phyloP scores from a whole-genome alignment of 1,284 basidiomycete species.

The Lentinus polychrous region DNA sequence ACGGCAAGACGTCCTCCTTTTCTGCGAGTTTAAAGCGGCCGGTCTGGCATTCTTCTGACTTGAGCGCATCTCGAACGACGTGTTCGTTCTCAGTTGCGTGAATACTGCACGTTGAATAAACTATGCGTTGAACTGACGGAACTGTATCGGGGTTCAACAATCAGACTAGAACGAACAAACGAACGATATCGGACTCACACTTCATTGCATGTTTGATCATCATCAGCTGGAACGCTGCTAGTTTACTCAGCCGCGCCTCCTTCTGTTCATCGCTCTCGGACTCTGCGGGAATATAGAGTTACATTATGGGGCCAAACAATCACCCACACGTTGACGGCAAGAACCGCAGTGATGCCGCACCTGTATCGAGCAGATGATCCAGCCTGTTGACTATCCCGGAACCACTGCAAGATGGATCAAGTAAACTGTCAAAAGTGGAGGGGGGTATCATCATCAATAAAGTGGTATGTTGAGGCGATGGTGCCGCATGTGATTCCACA shows the following conservation, averaged over 20 bases:
- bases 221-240: conserved; percentile 84
- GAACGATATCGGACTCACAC: conserved; percentile 52
- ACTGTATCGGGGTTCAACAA: conserved; percentile 31
- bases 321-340: no score
- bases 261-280: conserved; percentile 24
- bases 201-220: conserved; percentile 96
- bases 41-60: conserved; percentile 55
- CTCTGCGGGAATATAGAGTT: conserved; percentile 11
- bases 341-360: conserved; percentile 24
- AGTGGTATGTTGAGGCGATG: no score
- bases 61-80: conserved; percentile 69
- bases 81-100: conserved; percentile 89
- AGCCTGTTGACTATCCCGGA: conserved; percentile 89
- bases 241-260: conserved; percentile 70
- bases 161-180: not conserved
- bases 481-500: no score
- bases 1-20: conserved; percentile 58
- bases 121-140: conserved; percentile 59
- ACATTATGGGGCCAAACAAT: not conserved
- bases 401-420: conserved; percentile 92
- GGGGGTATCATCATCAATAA: not conserved
- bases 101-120: conserved; percentile 95
- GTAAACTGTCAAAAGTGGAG: conserved; percentile 42
- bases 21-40: conserved; percentile 66
- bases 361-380: conserved; percentile 74